Evolutionary conservation across 148 eudicot genomes (phyloP), one percentile per base, ranked within the genome.

Genomic region (Hydrangea macrophylla): DNA sequence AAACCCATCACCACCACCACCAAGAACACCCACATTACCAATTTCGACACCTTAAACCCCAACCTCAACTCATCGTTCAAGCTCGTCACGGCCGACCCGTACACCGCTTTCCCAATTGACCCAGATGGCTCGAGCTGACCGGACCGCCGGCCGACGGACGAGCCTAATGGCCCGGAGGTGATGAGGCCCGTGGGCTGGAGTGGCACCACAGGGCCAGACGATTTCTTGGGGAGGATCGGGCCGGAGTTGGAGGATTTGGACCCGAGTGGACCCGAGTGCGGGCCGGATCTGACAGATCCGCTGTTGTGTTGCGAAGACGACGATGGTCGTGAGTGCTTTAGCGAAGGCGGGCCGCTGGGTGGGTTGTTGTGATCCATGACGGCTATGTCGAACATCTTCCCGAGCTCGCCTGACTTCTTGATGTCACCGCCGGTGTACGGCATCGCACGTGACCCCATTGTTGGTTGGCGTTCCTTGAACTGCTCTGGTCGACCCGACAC

Each of bases 371-470:
- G 58, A 31, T 72, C 73, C 37, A 76, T 60, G 59, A 66, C 31
- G 45, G 86, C 51, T 39, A 87, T 62, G 70, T 89, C 90, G 73
- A 92, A 89, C 98, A 92, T 92, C 51, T 83, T 92, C 0, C 91
- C 98, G 35, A 92, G 90, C 37, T 90, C 96, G 56, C 96, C 96
- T 67, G 97, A 92, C 35, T 78, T 85, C 65, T 90, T 85, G 59
- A 92, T 60, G 73, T 89, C 91, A 36, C 90, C 96, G 73, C 92
- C 96, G 72, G 93, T 92, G 89, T 87, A 89, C 4, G 90, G 90
- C 3, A 80, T 78, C 54, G 89, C 80, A 48, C 84, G 86, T 0
- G 96, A 78, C 1, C 76, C 67, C 73, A 82, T 71, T 50, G 93
- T 72, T 0, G 93, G 90, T 1, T 70, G 67, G 24, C 87, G 83